phyloP scores from a whole-genome alignment of 148 eudicot species.

The Tetragonia tetragonoides region DNA sequence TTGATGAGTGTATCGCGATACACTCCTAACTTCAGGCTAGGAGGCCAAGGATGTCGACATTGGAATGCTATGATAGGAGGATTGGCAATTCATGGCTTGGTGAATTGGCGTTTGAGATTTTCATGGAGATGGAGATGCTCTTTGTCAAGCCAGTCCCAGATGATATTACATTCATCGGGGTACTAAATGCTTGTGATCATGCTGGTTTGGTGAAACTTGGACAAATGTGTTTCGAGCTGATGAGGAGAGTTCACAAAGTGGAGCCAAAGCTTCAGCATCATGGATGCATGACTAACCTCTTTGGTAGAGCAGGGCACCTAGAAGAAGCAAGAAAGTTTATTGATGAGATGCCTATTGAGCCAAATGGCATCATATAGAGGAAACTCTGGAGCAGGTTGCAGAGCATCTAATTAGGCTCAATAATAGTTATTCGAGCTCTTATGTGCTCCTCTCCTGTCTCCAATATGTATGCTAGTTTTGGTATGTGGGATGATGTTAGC shows the following conservation, averaged over 20 bases:
- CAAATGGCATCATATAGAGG: constrained; percentile 61
- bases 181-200: constrained; percentile 72
- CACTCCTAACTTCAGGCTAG: constrained; percentile 44
- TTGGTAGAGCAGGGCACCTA: constrained; percentile 58
- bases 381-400: constrained; percentile 51
- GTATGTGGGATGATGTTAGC: constrained; percentile 63
- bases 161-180: constrained; percentile 65
- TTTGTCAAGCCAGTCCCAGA: constrained; percentile 49
- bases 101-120: constrained; percentile 52
- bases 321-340: constrained; percentile 49
- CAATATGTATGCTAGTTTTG: constrained; percentile 61
- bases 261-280: constrained; percentile 71
- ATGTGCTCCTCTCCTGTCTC: constrained; percentile 69
- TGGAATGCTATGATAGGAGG: constrained; percentile 93
- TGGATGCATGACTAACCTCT: constrained; percentile 79
- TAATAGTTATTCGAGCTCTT: constrained; percentile 41
- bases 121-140: constrained; percentile 54
- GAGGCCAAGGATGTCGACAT: constrained; percentile 50
- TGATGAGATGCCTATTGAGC: constrained; percentile 67
- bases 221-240: constrained; percentile 58
- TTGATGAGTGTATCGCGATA: constrained; percentile 53
- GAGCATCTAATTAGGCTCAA: constrained; percentile 41
- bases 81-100: constrained; percentile 63
- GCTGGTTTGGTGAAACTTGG: constrained; percentile 79
- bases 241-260: constrained; percentile 56